Base-by-base conservation (phyloP, 2,329 filamentous ascomycete species). In the Xylariaceae sp. region DNA sequence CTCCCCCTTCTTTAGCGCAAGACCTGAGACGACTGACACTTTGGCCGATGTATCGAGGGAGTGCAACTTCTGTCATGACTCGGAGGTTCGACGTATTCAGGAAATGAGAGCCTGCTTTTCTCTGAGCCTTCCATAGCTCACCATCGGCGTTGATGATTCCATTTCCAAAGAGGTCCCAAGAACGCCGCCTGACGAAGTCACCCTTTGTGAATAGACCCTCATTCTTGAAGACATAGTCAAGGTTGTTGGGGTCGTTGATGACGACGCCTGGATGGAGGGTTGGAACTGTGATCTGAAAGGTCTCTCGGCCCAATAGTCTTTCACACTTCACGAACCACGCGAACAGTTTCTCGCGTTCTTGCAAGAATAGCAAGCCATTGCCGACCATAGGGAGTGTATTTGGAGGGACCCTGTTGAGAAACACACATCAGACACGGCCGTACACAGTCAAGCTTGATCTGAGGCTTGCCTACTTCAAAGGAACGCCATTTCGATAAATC, bases 141-240 rank as follows among this genome's bases (percentile, higher is more conserved):
- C 85, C 85, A 61, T 87, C 85, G 30, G 81, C 80, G 64, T 88
- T 88, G 71, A 88, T 86, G 64, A 88, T 88, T 30, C 85, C 85
- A 64, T 84, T 70, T 73, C 80, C 85, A 62, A 88, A 88, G 0
- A 88, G 72, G 67, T 87, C 85, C 77, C 80, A 81, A 0, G 84
- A 81, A 44, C 83, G 77, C 15, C 74, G 72, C 64, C 82, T 84
- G 67, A 88, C 83, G 62, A 88, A 86, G 1, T 77, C 74, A 11
- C 85, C 85, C 66, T 88, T 88, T 51, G 78, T 75, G 66, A 88
- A 86, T 10, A 82, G 70, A 9, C 76, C 78, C 66, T 87, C 83
- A 61, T 85, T 78, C 68, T 80, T 84, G 65, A 87, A 80, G 35
- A 88, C 79, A 64, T 78, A 87, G 39, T 87, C 85, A 1, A 88